Conservation (phyloP, 441 rosid species). For the Gossypium armourianum region DNA sequence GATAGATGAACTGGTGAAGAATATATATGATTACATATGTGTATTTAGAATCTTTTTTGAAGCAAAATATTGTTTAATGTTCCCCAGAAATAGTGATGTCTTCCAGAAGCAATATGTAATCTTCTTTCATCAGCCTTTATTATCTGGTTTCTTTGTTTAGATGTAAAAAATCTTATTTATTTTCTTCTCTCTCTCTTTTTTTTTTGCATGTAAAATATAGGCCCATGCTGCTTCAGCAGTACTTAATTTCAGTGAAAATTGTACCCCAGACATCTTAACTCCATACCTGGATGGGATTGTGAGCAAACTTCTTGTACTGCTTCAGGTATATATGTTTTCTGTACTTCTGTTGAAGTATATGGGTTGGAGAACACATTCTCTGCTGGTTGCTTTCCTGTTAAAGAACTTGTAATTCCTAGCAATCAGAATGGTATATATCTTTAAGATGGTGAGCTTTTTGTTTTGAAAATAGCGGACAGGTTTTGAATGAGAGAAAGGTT, state of each 20-base stretch:
- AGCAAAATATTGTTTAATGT: background rate
- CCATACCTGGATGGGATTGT: slow-evolving; percentile 41
- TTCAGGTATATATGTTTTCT: slow-evolving; percentile 27
- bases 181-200: background rate
- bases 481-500: background rate
- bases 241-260: slow-evolving; percentile 37
- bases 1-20: background rate
- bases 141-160: background rate
- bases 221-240: slow-evolving; percentile 46
- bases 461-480: background rate
- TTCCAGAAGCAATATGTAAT: background rate
- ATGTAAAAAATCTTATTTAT: background rate
- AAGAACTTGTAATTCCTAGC: slow-evolving; percentile 3
- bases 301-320: slow-evolving; percentile 40
- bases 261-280: slow-evolving; percentile 34
- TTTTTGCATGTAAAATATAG: slow-evolving; percentile 16
- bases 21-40: background rate
- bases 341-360: background rate
- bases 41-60: background rate
- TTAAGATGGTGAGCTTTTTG: background rate
- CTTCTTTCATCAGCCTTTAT: background rate
- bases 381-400: background rate
- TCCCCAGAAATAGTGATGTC: background rate
- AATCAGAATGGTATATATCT: background rate
- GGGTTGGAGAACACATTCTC: background rate